phyloP scores from a whole-genome alignment of 768 basidiomycete species.

The Boletus insuetus region DNA sequence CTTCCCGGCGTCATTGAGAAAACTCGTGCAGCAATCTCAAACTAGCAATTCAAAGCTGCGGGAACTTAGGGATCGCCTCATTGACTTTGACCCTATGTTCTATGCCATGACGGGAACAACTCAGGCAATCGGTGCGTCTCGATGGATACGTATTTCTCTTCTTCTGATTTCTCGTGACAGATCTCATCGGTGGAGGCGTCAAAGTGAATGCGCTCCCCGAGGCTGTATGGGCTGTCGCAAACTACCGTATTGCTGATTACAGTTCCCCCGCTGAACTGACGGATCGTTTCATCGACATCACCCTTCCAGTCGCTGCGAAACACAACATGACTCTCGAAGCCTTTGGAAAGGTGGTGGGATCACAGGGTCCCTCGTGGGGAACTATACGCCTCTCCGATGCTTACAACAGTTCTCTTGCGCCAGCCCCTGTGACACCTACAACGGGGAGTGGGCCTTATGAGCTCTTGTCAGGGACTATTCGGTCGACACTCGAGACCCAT shows the following conservation, averaged over 20 bases:
- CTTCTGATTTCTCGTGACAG: slow-evolving; percentile 31
- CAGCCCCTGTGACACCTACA: slow-evolving; percentile 45
- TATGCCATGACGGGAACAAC: slow-evolving; percentile 24
- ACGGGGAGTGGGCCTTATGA: slow-evolving; percentile 35
- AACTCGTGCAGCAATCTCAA: slow-evolving; percentile 22
- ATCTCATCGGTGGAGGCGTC: slow-evolving; percentile 40
- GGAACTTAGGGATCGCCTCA: slow-evolving; percentile 15
- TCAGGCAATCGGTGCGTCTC: slow-evolving; percentile 25
- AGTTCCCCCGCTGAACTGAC: slow-evolving; percentile 19
- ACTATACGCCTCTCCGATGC: slow-evolving; percentile 38
- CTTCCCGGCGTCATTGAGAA: slow-evolving; percentile 25
- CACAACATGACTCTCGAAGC: slow-evolving; percentile 42
- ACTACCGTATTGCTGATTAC: slow-evolving; percentile 36
- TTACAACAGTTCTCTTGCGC: slow-evolving; percentile 33
- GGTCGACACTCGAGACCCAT: slow-evolving; percentile 35
- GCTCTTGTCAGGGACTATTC: slow-evolving; percentile 44
- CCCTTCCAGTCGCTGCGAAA: slow-evolving; percentile 20
- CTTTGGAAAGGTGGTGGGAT: slow-evolving; percentile 35
- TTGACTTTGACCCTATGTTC: slow-evolving; percentile 20
- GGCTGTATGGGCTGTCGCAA: slow-evolving; percentile 35
- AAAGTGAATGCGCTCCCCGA: slow-evolving; percentile 51
- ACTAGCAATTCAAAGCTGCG: slow-evolving; percentile 19
- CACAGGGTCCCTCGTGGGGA: slow-evolving; percentile 31
- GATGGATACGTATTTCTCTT: background rate
- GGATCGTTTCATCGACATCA: slow-evolving; percentile 8